A percentile compares a stretch with the other conserved stretches of the same genome.
Conservation (phyloP, 2,329 filamentous ascomycete genomes). For the Epichloe sylvatica region DNA sequence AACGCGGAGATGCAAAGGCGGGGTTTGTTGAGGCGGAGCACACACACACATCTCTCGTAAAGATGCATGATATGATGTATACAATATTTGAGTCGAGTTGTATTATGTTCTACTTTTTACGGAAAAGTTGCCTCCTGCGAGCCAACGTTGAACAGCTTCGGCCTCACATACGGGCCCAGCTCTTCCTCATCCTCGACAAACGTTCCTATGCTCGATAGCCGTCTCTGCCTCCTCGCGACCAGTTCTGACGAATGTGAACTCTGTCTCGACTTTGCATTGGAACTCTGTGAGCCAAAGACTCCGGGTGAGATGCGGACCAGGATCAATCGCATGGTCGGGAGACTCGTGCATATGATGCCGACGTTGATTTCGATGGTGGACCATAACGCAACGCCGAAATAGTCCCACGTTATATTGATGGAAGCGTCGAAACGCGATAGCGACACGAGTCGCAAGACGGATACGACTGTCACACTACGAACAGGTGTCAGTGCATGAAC, state of each 20-base stretch:
- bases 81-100: too few relatives aligned
- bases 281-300: not conserved
- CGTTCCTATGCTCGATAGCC: slow-evolving; percentile 2
- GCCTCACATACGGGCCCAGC: not conserved
- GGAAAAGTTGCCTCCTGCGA: not conserved
- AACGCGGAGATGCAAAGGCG: not conserved
- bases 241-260: not conserved
- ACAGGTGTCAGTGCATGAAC: not conserved
- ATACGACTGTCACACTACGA: slow-evolving; percentile 16
- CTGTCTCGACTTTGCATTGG: not conserved
- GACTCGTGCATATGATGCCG: slow-evolving; percentile 18
- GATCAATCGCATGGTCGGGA: slow-evolving; percentile 16
- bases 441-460: slow-evolving; percentile 15
- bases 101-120: not conserved
- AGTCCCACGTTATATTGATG: slow-evolving; percentile 15
- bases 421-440: slow-evolving; percentile 13
- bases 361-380: slow-evolving; percentile 19
- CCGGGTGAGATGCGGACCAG: slow-evolving; percentile 3
- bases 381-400: slow-evolving; percentile 12
- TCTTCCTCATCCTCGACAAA: not conserved
- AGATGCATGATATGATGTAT: too few relatives aligned
- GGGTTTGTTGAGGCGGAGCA: too few relatives aligned
- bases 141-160: slow-evolving; percentile 1
- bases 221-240: not conserved
- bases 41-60: too few relatives aligned